Evolutionary conservation across 2,329 filamentous ascomycete genomes (phyloP).

Genomic region (Scopulariopsis brevicaulis): DNA sequence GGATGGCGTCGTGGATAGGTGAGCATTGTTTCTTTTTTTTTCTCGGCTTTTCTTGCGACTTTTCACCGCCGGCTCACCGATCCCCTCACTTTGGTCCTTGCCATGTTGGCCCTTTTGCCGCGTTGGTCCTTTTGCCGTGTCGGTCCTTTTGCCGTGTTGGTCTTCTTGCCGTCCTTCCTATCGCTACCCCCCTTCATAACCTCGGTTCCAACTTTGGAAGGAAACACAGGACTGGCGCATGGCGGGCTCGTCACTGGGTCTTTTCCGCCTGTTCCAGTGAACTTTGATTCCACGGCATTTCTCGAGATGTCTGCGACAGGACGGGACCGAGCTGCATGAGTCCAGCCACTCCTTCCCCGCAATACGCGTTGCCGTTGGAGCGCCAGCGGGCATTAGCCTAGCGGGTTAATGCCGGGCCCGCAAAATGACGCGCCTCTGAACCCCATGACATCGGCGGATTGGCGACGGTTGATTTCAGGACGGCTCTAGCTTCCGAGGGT

Average conservation of each 20-base stretch:
- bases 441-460: neutral
- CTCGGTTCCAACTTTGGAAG: neutral
- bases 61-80: neutral
- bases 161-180: neutral
- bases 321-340: neutral
- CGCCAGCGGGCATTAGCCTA: neutral
- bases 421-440: neutral
- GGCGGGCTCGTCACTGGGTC: constrained; percentile 31
- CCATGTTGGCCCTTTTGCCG: too few species aligned
- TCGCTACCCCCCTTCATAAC: constrained; percentile 7
- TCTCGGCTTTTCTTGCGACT: neutral
- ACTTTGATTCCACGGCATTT: constrained; percentile 11
- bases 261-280: constrained; percentile 21
- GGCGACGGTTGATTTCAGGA: neutral
- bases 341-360: neutral
- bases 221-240: constrained; percentile 24
- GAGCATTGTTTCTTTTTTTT: constrained; percentile 30
- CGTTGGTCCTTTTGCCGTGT: too few species aligned
- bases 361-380: neutral
- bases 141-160: neutral
- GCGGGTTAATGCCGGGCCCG: neutral
- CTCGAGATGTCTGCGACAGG: neutral
- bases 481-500: neutral
- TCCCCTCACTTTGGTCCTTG: too few species aligned
- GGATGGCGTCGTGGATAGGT: constrained; percentile 82